phyloP scores from a whole-genome alignment of 2,329 filamentous ascomycete genomes.

The Trichoderma sp. region DNA sequence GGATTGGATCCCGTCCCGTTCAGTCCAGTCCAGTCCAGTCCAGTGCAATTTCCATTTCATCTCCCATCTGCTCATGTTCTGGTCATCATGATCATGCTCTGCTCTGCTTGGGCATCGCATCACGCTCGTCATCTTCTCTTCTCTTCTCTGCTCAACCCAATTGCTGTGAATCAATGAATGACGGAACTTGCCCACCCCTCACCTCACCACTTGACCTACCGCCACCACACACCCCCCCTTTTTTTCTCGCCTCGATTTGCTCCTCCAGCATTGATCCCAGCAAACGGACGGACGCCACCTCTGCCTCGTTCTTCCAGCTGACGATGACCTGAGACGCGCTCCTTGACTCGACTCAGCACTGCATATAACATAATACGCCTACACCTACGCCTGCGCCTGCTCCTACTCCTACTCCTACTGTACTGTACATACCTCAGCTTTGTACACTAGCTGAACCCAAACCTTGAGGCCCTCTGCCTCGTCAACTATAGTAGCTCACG shows the following conservation, averaged over 20 bases:
- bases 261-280: neutral
- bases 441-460: too few relatives aligned
- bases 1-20: too few relatives aligned
- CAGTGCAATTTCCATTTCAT: neutral
- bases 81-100: too few relatives aligned
- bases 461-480: neutral
- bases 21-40: too few relatives aligned
- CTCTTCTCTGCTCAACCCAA: too few relatives aligned
- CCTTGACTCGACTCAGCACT: neutral
- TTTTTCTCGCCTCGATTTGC: constrained; percentile 2
- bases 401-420: too few relatives aligned
- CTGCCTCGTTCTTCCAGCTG: neutral
- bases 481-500: too few relatives aligned
- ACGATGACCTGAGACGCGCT: neutral
- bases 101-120: too few relatives aligned
- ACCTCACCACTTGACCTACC: constrained; percentile 9
- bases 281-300: constrained; percentile 10
- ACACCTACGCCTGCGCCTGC: too few relatives aligned
- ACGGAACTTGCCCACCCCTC: constrained; percentile 9
- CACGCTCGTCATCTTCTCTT: too few relatives aligned
- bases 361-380: neutral
- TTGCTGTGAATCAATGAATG: constrained; percentile 3
- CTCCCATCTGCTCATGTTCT: neutral
- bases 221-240: constrained; percentile 2
- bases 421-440: too few relatives aligned